Base-by-base conservation (phyloP, 192 early-diverging fungal species). In the Jimgerdemannia flammicorona region DNA sequence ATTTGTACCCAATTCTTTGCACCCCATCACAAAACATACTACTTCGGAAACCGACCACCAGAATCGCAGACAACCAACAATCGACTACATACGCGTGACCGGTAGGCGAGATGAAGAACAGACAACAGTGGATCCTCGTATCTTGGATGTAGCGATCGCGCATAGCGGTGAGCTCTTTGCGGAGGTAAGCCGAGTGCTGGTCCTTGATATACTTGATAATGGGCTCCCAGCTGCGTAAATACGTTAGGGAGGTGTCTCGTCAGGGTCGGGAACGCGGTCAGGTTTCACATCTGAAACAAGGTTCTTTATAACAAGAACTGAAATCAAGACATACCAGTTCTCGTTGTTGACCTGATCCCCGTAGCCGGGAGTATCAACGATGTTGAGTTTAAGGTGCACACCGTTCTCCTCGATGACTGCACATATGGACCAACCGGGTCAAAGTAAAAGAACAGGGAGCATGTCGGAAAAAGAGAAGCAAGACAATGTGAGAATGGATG, bases 291-390 rank as follows among this genome's bases (percentile, higher is more conserved):
- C n/a, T n/a, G n/a, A n/a, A n/a, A n/a, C n/a, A n/a, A n/a, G n/a
- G n/a, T n/a, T n/a, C n/a, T n/a, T n/a, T n/a, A n/a, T n/a, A n/a
- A n/a, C n/a, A n/a, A 29, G 67, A 3, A 63, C 9, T 40, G 18
- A 64, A 64, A 42, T 67, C 64, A 59, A 59, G 4, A 71, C 82
- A 72, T 78, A 94, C 94, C 98, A 98, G 74, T 93, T 90, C 78
- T 98, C 97, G 87, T 99, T 99, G 90, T 99, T 98, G 77, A 97
- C 96, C 85, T 97, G 95, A 87, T 99, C 98, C 75, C 95, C 97
- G 76, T 94, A 99, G 65, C 98, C 98, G 64, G 98, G 98, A 69
- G 98, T 99, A 79, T 99, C 98, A 64, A 97, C 94, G 79, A 99
- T 95, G 74, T 96, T 98, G 77, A 99, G 88, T 85, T 91, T 92